These are phyloP conservation scores for Mitragyna speciosa DNA, from an alignment of 257 asterid species.

Conservation along the genomic window DNA sequence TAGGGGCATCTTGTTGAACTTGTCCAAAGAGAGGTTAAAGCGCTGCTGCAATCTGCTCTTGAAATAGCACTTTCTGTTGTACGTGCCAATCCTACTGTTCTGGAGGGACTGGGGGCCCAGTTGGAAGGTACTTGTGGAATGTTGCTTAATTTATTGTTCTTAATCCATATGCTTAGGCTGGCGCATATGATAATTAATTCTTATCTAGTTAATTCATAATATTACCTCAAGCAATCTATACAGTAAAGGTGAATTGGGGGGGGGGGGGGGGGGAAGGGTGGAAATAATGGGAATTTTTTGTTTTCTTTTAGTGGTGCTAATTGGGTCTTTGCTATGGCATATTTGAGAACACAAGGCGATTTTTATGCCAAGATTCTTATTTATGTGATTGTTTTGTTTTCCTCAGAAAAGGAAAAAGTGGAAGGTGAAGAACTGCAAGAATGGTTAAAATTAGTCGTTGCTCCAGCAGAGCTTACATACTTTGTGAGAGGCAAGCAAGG, in stretches of 20 bases:
- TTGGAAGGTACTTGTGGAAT: constrained; percentile 59
- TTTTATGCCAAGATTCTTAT: background rate
- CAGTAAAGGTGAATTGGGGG: background rate
- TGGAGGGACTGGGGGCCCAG: constrained; percentile 93
- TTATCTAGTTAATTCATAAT: background rate
- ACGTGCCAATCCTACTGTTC: constrained; percentile 81
- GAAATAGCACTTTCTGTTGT: constrained; percentile 87
- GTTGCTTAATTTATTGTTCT: background rate
- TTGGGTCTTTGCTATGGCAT: background rate
- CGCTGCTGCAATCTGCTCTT: constrained; percentile 86
- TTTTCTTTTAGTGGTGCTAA: too few relatives aligned
- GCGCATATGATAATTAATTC: background rate
- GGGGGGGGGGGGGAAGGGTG: background rate
- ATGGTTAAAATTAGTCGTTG: constrained; percentile 84
- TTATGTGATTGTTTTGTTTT: background rate
- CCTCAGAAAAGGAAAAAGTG: constrained; percentile 83
- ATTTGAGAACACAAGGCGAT: background rate
- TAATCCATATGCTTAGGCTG: background rate
- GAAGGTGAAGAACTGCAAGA: constrained; percentile 95
- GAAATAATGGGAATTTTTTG: background rate
- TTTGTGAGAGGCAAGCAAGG: constrained; percentile 74
- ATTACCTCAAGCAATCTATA: background rate
- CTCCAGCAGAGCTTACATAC: constrained; percentile 81
- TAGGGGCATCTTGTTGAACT: constrained; percentile 98
- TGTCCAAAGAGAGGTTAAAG: constrained; percentile 85